Percentiles rank a stretch among this genome's conserved stretches.
Conservation (phyloP, 805 yeast genomes). For the Dipodascopsis uninucleata region DNA sequence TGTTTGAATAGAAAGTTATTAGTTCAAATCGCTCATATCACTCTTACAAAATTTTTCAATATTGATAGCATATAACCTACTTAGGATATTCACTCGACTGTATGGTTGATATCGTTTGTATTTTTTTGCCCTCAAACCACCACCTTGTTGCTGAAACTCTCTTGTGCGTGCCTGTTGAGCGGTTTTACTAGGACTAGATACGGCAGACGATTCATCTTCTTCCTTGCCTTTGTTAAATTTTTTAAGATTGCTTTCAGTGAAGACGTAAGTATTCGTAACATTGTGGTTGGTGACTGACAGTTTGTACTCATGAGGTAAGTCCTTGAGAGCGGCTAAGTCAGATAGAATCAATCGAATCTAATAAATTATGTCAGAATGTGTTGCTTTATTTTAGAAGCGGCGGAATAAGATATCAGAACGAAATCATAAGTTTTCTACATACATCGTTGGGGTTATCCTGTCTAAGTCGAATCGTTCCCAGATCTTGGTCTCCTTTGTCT, state of each 20-base stretch:
- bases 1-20: constrained; percentile 1
- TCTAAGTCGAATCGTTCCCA: constrained; percentile 74
- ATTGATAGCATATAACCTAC: constrained; percentile 15
- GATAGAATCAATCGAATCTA: constrained; percentile 38
- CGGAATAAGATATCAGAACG: too few relatives aligned
- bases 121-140: constrained; percentile 1
- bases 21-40: too few relatives aligned
- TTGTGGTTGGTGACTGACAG: constrained; percentile 70
- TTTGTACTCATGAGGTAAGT: constrained; percentile 82
- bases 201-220: background rate
- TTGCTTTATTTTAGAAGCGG: too few relatives aligned
- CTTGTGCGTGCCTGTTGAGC: too few relatives aligned
- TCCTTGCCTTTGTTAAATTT: constrained; percentile 15
- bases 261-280: constrained; percentile 80
- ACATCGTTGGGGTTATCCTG: constrained; percentile 38
- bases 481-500: constrained; percentile 62
- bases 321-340: constrained; percentile 44
- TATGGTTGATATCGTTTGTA: constrained; percentile 24
- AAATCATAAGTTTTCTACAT: too few relatives aligned
- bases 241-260: constrained; percentile 74
- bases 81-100: constrained; percentile 26
- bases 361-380: constrained; percentile 4
- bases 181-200: too few relatives aligned
- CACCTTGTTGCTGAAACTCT: constrained; percentile 1
- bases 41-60: too few relatives aligned